Conservation (phyloP, 2,329 filamentous ascomycete species). For the Chalara sp. region DNA sequence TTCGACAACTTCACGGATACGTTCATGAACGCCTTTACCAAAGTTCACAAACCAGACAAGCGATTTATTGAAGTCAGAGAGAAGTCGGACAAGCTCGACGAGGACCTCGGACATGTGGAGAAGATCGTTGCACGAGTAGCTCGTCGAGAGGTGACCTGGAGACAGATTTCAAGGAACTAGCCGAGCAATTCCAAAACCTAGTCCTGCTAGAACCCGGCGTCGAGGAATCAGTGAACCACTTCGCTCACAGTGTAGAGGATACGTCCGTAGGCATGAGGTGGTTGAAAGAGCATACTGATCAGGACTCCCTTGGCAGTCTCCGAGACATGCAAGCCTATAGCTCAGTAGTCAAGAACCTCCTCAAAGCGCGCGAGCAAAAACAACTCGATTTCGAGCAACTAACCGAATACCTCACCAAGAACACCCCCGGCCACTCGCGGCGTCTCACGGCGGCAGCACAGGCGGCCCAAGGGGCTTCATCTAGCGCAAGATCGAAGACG, state of each 20-base stretch:
- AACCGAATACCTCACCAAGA: slow-evolving; percentile 91
- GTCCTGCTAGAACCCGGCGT: slow-evolving; percentile 84
- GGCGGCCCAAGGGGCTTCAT: slow-evolving; percentile 84
- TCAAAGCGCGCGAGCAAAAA: slow-evolving; percentile 93
- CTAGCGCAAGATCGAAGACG: slow-evolving; percentile 90
- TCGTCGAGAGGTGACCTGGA: slow-evolving; percentile 83
- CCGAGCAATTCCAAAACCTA: slow-evolving; percentile 91
- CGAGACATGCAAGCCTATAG: slow-evolving; percentile 96
- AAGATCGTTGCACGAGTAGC: slow-evolving; percentile 89
- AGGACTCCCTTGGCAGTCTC: slow-evolving; percentile 87
- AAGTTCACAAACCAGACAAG: slow-evolving; percentile 90
- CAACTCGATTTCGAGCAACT: slow-evolving; percentile 95
- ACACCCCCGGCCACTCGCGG: slow-evolving; percentile 69
- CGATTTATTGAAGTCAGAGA: slow-evolving; percentile 93
- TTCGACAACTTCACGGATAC: slow-evolving; percentile 95
- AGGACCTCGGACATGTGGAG: slow-evolving; percentile 87
- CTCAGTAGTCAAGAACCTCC: slow-evolving; percentile 73
- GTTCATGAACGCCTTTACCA: slow-evolving; percentile 95
- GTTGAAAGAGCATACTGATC: slow-evolving; percentile 85
- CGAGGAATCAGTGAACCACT: slow-evolving; percentile 75
- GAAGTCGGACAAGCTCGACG: slow-evolving; percentile 86
- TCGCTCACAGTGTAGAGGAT: slow-evolving; percentile 80
- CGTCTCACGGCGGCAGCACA: slow-evolving; percentile 59
- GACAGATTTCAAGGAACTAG: slow-evolving; percentile 79
- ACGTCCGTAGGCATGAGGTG: slow-evolving; percentile 69